phyloP scores from a whole-genome alignment of 257 asterid species.

The Salvia hispanica region DNA sequence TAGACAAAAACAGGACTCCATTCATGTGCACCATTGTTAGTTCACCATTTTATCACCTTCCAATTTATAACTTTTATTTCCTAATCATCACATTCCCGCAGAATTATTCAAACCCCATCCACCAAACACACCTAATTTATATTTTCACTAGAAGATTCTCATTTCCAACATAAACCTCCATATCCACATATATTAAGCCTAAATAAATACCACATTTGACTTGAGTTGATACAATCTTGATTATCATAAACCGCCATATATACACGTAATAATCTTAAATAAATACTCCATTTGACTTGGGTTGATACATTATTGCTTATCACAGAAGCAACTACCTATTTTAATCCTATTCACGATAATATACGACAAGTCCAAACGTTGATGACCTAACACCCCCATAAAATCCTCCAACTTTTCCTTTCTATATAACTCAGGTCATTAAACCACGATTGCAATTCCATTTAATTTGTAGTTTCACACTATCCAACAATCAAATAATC shows the following conservation, averaged over 20 bases:
- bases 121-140: constrained; percentile 49
- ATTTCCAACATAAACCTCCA: constrained; percentile 1
- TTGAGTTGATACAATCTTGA: constrained; percentile 26
- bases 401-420: constrained; percentile 22
- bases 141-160: constrained; percentile 33
- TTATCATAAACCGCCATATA: constrained; percentile 21
- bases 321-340: constrained; percentile 36
- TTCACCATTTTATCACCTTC: constrained; percentile 36
- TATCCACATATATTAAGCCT: not conserved
- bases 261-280: not conserved
- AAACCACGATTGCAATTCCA: constrained; percentile 45
- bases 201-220: constrained; percentile 26
- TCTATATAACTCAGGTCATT: constrained; percentile 31
- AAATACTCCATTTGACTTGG: constrained; percentile 29
- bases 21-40: constrained; percentile 8
- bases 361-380: constrained; percentile 37
- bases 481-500: constrained; percentile 27
- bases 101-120: constrained; percentile 31
- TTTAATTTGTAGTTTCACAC: constrained; percentile 27
- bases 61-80: not conserved
- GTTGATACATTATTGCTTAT: constrained; percentile 30
- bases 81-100: constrained; percentile 11
- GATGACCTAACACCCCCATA: constrained; percentile 71
- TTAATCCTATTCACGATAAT: constrained; percentile 51
- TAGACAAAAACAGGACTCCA: not conserved